phyloP scores from a whole-genome alignment of 192 early-diverging fungal genomes.

The Rhizophagus prolifer region DNA sequence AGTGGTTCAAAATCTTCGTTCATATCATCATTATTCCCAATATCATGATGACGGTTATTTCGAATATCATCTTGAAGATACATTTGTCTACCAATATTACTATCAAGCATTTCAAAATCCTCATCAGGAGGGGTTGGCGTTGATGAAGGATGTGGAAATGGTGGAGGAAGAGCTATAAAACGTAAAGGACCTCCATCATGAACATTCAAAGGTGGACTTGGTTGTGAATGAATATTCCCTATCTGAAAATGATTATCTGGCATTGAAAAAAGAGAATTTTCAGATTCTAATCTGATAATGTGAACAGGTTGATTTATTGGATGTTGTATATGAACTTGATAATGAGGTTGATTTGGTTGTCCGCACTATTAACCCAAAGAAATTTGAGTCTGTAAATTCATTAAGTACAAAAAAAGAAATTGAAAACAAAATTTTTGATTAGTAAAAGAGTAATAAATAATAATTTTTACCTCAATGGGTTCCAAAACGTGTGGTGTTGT shows the following conservation, averaged over 20 bases:
- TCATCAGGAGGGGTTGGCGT: constrained; percentile 13
- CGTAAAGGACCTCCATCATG: neutral
- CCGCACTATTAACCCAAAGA: neutral
- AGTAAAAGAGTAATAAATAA: neutral
- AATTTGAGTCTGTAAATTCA: neutral
- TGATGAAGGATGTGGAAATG: neutral
- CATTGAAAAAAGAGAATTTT: neutral
- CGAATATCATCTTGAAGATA: neutral
- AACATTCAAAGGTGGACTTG: constrained; percentile 10
- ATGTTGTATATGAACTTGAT: constrained; percentile 11
- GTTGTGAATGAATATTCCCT: constrained; percentile 8
- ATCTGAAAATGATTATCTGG: constrained; percentile 1
- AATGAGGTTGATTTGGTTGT: constrained; percentile 1
- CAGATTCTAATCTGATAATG: neutral
- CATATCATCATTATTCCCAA: neutral
- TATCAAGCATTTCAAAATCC: constrained; percentile 20
- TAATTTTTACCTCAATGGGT: neutral
- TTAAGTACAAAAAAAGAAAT: neutral
- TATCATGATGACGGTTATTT: neutral
- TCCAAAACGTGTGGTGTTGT: neutral
- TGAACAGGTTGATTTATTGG: constrained; percentile 6
- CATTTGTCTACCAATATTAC: neutral
- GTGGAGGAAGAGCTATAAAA: neutral
- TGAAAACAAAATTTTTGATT: neutral
- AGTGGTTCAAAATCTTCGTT: constrained; percentile 4